Conservation (phyloP, 352 stramenopile species). For the Elongisporangium senticosum region DNA sequence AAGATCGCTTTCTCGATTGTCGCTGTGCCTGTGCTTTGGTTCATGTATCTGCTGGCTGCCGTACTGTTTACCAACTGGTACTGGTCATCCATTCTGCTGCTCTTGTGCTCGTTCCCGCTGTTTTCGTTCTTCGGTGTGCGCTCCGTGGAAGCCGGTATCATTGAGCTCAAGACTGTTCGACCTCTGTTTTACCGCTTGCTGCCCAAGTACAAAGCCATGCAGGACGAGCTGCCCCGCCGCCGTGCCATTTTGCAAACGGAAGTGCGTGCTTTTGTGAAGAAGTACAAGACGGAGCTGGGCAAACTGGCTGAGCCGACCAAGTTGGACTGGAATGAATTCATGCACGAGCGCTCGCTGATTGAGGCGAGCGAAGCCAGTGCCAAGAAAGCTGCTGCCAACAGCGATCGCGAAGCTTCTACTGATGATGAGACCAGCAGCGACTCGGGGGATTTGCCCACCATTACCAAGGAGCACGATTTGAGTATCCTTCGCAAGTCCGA, state of each 20-base stretch:
- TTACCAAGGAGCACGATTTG: constrained; percentile 75
- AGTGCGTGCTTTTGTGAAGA: constrained; percentile 72
- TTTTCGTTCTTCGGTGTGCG: constrained; percentile 88
- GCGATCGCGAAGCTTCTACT: constrained; percentile 2
- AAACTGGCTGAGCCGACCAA: constrained; percentile 63
- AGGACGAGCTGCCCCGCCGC: constrained; percentile 68
- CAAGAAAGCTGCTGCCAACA: constrained; percentile 15
- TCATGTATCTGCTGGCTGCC: constrained; percentile 82
- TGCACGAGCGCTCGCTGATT: constrained; percentile 57
- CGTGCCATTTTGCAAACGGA: constrained; percentile 68
- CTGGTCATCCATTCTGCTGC: constrained; percentile 75
- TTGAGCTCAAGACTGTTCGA: constrained; percentile 81
- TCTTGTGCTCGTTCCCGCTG: constrained; percentile 77
- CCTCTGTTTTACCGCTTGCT: constrained; percentile 79
- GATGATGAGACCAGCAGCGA: constrained; percentile 19
- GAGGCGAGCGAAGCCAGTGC: constrained; percentile 14
- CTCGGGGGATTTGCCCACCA: constrained; percentile 29
- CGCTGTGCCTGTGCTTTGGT: constrained; percentile 82
- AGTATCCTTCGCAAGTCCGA: constrained; percentile 73
- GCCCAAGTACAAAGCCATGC: constrained; percentile 68
- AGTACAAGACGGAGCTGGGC: constrained; percentile 53
- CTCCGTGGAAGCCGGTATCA: constrained; percentile 83
- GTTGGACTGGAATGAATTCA: constrained; percentile 83
- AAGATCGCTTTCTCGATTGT: constrained; percentile 93
- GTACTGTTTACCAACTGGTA: constrained; percentile 83